A percentile compares a stretch with the other conserved stretches of the same genome.
Evolutionary conservation across 2,329 filamentous ascomycete species (phyloP).

Genomic region (Cordyceps javanica): DNA sequence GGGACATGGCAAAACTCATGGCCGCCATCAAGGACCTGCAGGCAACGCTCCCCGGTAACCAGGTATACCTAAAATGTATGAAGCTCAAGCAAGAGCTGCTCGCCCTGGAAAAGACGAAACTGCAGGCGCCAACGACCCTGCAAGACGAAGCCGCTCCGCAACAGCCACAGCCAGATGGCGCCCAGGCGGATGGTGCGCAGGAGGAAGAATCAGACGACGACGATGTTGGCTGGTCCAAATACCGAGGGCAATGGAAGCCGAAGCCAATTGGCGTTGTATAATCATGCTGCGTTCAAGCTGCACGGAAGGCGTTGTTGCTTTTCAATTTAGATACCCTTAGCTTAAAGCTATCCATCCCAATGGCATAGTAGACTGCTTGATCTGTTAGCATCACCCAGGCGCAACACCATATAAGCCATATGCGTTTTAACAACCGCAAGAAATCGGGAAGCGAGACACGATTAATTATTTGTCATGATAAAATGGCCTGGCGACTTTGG

Average conservation of each 20-base stretch:
- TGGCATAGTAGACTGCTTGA: neutral
- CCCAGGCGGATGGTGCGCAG: slow-evolving; percentile 14
- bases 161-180: neutral
- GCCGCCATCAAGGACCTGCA: slow-evolving; percentile 33
- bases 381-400: neutral
- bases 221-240: slow-evolving; percentile 41
- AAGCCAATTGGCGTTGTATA: slow-evolving; percentile 53
- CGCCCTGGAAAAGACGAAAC: slow-evolving; percentile 18
- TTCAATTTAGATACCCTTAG: slow-evolving; percentile 8
- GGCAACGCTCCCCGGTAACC: slow-evolving; percentile 34
- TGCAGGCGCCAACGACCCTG: slow-evolving; percentile 8
- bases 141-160: slow-evolving; percentile 9
- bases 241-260: slow-evolving; percentile 48
- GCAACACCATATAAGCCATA: neutral
- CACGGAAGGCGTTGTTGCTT: neutral
- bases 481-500: no score
- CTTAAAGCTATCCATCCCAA: neutral
- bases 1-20: slow-evolving; percentile 32
- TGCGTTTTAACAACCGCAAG: neutral
- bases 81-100: slow-evolving; percentile 38
- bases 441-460: no score
- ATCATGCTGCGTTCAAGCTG: slow-evolving; percentile 12
- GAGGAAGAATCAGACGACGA: slow-evolving; percentile 13
- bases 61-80: slow-evolving; percentile 37
- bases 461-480: no score